These are phyloP conservation scores for Plasmodium vivax DNA, from an alignment of 169 alveolate species.

Conservation along the genomic window DNA sequence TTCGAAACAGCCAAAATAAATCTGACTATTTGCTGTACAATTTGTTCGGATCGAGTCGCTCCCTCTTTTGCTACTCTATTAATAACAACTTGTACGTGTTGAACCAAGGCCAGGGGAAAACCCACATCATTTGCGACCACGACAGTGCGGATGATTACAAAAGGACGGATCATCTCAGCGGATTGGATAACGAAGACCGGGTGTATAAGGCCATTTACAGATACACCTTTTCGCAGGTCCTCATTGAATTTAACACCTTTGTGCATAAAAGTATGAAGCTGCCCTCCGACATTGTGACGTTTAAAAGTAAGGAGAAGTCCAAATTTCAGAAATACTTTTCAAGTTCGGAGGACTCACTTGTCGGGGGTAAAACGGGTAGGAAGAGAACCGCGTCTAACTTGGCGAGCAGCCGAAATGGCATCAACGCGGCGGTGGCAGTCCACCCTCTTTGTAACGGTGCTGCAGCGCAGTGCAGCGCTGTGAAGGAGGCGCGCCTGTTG, in stretches of 20 bases:
- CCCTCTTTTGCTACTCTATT: conserved; percentile 56
- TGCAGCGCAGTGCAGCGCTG: not conserved
- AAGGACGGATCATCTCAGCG: conserved; percentile 27
- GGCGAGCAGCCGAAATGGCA: not conserved
- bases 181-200: conserved; percentile 32
- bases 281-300: conserved; percentile 42
- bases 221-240: conserved; percentile 60
- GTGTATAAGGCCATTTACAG: conserved; percentile 58
- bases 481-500: not conserved
- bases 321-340: conserved; percentile 54
- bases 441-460: not conserved
- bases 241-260: conserved; percentile 27
- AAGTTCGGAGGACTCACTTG: conserved; percentile 10
- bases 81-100: conserved; percentile 62
- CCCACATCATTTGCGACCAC: conserved; percentile 27
- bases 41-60: conserved; percentile 52
- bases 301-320: conserved; percentile 26
- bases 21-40: conserved; percentile 58
- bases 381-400: not conserved
- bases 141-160: conserved; percentile 44
- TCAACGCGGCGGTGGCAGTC: not conserved
- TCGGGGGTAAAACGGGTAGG: not conserved
- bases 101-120: conserved; percentile 1
- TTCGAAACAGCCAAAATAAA: conserved; percentile 57
- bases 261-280: conserved; percentile 9